Evolutionary conservation across 176 grass and related monocot species (phyloP), one percentile per base, ranked within the genome.

Genomic region (Paspalum vaginatum): DNA sequence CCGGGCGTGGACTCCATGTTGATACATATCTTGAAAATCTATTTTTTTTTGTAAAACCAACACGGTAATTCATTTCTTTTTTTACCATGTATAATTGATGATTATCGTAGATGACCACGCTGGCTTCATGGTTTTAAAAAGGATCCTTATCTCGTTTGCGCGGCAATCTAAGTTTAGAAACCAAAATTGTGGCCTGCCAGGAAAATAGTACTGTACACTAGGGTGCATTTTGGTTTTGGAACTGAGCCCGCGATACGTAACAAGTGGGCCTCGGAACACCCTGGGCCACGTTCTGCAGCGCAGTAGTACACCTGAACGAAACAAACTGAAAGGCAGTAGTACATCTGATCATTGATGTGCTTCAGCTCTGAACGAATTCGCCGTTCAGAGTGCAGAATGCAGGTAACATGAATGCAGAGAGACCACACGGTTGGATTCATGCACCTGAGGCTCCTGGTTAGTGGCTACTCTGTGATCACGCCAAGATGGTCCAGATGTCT

Each of bases 1-100:
- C 20, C 16, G 26, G 45, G 39, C 38, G 37, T 75, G 50, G 42
- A 58, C 77, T 52, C 76, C 48, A 16, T 46, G 79, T 70, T 81
- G n/a, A 76, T 81, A 52, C 16, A 6, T 17, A 16, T 68, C 11
- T 66, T 66, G 21, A 37, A 17, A 57, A 22, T 57, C 22, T 7
- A n/a, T 68, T 7, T 22, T 68, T 46, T 13, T 7, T 24, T 1
- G 2, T 14, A 15, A 7, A 15, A 5, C 4, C 5, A n/a, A n/a
- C n/a, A n/a, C n/a, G n/a, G n/a, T n/a, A n/a, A n/a, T n/a, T n/a
- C n/a, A n/a, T n/a, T n/a, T n/a, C n/a, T n/a, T n/a, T n/a, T n/a
- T n/a, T n/a, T n/a, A n/a, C n/a, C n/a, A n/a, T n/a, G n/a, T n/a
- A n/a, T n/a, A n/a, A n/a, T n/a, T n/a, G n/a, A n/a, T n/a, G n/a